Conservation (phyloP, 192 early-diverging fungal species). For the Helicostylum pulchrum region DNA sequence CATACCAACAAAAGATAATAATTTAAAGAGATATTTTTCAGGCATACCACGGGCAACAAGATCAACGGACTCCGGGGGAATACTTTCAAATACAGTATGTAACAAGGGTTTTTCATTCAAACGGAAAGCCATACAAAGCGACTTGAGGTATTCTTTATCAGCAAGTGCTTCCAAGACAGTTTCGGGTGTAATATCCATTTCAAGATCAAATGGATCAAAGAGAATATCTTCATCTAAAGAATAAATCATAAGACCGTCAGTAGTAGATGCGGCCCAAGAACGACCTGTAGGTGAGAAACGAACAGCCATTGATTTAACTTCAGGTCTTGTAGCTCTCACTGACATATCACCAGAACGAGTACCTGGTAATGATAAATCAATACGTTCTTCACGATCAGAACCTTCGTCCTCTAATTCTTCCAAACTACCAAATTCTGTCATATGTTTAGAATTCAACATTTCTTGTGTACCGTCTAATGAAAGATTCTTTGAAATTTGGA, state of each 20-base stretch:
- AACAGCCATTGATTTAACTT: conserved; percentile 81
- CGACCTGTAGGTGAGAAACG: conserved; percentile 92
- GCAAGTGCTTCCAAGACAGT: conserved; percentile 73
- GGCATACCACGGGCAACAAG: conserved; percentile 82
- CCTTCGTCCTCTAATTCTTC: conserved; percentile 84
- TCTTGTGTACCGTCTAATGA: conserved; percentile 92
- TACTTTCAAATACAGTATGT: conserved; percentile 71
- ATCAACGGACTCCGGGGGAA: conserved; percentile 74
- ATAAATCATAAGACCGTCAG: conserved; percentile 94
- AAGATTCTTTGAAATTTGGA: conserved; percentile 89
- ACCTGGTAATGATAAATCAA: conserved; percentile 83
- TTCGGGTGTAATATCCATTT: conserved; percentile 93
- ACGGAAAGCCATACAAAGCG: conserved; percentile 90
- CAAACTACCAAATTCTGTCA: conserved; percentile 91
- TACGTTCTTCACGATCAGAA: conserved; percentile 82
- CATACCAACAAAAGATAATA: conserved; percentile 80
- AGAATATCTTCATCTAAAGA: conserved; percentile 87
- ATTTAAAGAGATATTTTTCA: conserved; percentile 77
- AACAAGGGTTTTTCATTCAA: conserved; percentile 84
- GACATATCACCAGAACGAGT: conserved; percentile 83
- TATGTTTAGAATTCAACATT: conserved; percentile 83
- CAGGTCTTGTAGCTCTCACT: conserved; percentile 69
- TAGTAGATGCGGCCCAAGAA: conserved; percentile 93
- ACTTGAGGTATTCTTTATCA: conserved; percentile 77
- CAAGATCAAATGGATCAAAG: conserved; percentile 99